Conservation (phyloP, 108 stramenopile genomes). For the Cylindrotheca closterium region DNA sequence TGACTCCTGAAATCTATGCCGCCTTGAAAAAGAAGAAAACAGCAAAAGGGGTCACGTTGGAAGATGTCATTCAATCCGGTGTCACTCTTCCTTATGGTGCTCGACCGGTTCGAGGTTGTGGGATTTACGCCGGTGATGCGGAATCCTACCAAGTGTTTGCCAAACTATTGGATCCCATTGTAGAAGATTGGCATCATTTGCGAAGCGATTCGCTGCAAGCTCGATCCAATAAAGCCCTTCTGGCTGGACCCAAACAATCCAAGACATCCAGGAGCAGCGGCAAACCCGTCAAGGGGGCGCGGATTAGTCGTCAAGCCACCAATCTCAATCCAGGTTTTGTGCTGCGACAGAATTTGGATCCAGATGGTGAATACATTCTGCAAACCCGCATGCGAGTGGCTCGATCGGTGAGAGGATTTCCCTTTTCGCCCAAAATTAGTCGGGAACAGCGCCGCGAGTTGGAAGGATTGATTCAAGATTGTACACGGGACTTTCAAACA, state of each 20-base stretch:
- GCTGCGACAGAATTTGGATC: conserved; percentile 63
- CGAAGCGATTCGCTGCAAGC: conserved; percentile 9
- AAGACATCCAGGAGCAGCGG: conserved; percentile 19
- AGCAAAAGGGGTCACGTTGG: conserved; percentile 56
- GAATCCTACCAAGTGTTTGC: conserved; percentile 83
- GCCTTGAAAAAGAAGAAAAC: conserved; percentile 54
- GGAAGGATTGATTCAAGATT: conserved; percentile 48
- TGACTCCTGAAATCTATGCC: conserved; percentile 64
- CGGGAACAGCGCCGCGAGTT: conserved; percentile 52
- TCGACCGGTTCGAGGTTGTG: conserved; percentile 81
- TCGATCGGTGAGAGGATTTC: conserved; percentile 75
- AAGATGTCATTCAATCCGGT: conserved; percentile 70
- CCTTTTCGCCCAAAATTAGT: conserved; percentile 78
- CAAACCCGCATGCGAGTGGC: conserved; percentile 90
- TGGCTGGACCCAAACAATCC: conserved; percentile 1
- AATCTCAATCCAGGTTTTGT: conserved; percentile 68
- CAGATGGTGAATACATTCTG: conserved; percentile 79
- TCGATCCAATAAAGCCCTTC: conserved; percentile 9
- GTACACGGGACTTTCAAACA: conserved; percentile 52
- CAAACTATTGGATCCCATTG: conserved; percentile 71
- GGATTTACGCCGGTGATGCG: conserved; percentile 83
- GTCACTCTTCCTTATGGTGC: conserved; percentile 68
- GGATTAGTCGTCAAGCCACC: conserved; percentile 56
- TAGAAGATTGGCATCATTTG: conserved; percentile 69
- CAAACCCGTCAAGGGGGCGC: conserved; percentile 5